Conservation (phyloP, 2,329 filamentous ascomycete genomes). For the Plectosphaerella cucumerina region DNA sequence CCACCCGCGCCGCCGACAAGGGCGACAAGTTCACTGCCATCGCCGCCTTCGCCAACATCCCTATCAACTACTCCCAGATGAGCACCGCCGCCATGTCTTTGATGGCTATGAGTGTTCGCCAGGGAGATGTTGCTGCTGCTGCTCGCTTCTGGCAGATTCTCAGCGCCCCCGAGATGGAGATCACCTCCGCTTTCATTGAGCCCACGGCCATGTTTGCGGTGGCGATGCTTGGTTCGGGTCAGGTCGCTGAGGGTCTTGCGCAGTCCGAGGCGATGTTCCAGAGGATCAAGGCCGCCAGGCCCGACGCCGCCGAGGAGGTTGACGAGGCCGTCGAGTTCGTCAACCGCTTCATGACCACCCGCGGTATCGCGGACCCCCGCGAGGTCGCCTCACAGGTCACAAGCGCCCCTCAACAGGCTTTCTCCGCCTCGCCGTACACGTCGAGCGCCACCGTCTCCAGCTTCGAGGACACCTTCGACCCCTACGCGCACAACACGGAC, state of each 20-base stretch:
- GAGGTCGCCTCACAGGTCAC: slow-evolving; percentile 43
- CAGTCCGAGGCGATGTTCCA: slow-evolving; percentile 84
- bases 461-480: slow-evolving; percentile 82
- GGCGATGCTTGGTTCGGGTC: slow-evolving; percentile 79
- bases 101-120: slow-evolving; percentile 79
- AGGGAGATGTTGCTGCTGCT: slow-evolving; percentile 73
- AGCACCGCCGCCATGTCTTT: slow-evolving; percentile 70
- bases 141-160: slow-evolving; percentile 78
- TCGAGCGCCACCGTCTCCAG: slow-evolving; percentile 54
- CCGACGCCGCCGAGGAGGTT: slow-evolving; percentile 70
- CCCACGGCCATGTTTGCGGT: slow-evolving; percentile 87
- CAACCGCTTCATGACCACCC: slow-evolving; percentile 52
- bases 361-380: slow-evolving; percentile 52
- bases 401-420: slow-evolving; percentile 41
- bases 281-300: slow-evolving; percentile 62
- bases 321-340: slow-evolving; percentile 79
- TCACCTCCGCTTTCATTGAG: slow-evolving; percentile 69
- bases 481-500: slow-evolving; percentile 85
- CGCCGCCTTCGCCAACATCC: slow-evolving; percentile 59
- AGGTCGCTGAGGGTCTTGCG: slow-evolving; percentile 74
- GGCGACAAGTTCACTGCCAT: slow-evolving; percentile 66
- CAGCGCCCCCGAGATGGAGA: slow-evolving; percentile 54
- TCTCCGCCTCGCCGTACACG: slow-evolving; percentile 45
- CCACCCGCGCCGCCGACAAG: slow-evolving; percentile 73
- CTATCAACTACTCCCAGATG: slow-evolving; percentile 43